These are phyloP conservation scores for Termitomyces eurrhizus DNA, from an alignment of 768 basidiomycete species.

Conservation along the genomic window DNA sequence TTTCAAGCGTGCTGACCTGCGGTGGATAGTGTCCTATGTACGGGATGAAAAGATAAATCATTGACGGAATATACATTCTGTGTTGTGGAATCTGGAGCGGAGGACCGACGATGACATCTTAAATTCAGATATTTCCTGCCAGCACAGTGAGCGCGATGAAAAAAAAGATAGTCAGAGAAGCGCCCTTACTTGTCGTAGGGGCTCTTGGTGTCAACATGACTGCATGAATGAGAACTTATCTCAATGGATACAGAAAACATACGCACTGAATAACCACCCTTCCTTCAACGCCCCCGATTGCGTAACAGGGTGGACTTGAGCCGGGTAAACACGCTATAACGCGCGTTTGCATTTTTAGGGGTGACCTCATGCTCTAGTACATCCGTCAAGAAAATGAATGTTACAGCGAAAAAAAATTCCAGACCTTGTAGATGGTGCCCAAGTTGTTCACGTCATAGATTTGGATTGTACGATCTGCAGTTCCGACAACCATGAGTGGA, in stretches of 20 bases:
- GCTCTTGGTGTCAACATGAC: slow-evolving; percentile 83
- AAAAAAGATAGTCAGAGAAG: neutral
- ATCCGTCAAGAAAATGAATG: neutral
- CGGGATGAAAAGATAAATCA: slow-evolving; percentile 80
- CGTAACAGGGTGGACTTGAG: slow-evolving; percentile 61
- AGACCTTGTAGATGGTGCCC: slow-evolving; percentile 60
- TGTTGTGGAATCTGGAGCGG: slow-evolving; percentile 35
- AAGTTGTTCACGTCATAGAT: slow-evolving; percentile 86
- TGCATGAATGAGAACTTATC: neutral
- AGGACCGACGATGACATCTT: slow-evolving; percentile 68
- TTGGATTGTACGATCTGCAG: slow-evolving; percentile 87
- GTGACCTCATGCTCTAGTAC: slow-evolving; percentile 72
- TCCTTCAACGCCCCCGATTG: slow-evolving; percentile 83
- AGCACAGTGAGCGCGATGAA: neutral
- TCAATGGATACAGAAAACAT: neutral
- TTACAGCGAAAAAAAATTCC: neutral
- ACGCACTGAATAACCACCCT: slow-evolving; percentile 76
- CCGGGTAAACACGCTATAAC: slow-evolving; percentile 79
- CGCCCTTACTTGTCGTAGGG: neutral
- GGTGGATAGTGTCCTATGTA: slow-evolving; percentile 80
- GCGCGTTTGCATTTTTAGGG: slow-evolving; percentile 90
- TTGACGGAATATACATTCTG: slow-evolving; percentile 81
- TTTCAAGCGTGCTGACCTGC: slow-evolving; percentile 40
- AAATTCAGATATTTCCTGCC: slow-evolving; percentile 77
- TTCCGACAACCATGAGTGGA: slow-evolving; percentile 86